Evolutionary conservation across 768 basidiomycete species (phyloP).

Genomic region (Astraeus odoratus): DNA sequence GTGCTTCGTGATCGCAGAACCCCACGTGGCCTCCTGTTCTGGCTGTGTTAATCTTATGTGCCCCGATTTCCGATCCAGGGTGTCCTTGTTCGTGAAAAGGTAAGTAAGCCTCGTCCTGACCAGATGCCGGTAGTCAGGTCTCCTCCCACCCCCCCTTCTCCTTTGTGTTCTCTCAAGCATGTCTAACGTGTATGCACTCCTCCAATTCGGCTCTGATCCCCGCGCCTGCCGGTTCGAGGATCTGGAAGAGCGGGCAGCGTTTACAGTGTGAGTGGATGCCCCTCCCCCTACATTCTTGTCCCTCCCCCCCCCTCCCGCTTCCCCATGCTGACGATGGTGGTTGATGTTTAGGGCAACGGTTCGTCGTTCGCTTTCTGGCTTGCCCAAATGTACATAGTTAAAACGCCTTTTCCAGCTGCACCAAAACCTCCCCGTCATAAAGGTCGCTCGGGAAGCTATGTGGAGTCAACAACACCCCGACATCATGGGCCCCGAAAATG

Average conservation of each 20-base stretch:
- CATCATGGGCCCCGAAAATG: constrained; percentile 76
- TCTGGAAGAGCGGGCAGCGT: constrained; percentile 54
- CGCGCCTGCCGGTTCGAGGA: constrained; percentile 59
- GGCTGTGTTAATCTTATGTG: constrained; percentile 26
- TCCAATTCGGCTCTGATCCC: constrained; percentile 61
- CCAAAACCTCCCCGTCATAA: constrained; percentile 52
- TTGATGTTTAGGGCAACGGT: constrained; percentile 17
- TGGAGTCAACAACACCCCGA: constrained; percentile 64
- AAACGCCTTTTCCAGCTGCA: constrained; percentile 10
- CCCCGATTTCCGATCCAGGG: constrained; percentile 30
- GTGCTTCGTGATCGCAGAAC: constrained; percentile 8
- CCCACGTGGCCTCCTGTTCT: constrained; percentile 28
- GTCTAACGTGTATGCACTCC: constrained; percentile 40
- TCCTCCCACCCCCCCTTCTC: constrained; percentile 13
- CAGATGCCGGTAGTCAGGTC: constrained; percentile 10
- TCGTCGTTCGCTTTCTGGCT: constrained; percentile 32
- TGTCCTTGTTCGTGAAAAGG: constrained; percentile 36
- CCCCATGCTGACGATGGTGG: constrained; percentile 5
- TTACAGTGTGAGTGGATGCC: constrained; percentile 48
- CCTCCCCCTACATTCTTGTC: neutral
- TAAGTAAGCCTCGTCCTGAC: constrained; percentile 7
- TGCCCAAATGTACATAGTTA: too few relatives aligned
- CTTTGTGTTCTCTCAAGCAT: constrained; percentile 22
- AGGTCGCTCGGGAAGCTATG: constrained; percentile 53
- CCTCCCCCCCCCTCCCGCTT: too few relatives aligned